Base-by-base conservation (phyloP, 441 rosid genomes). In the Pelargonium myrrhifolium region DNA sequence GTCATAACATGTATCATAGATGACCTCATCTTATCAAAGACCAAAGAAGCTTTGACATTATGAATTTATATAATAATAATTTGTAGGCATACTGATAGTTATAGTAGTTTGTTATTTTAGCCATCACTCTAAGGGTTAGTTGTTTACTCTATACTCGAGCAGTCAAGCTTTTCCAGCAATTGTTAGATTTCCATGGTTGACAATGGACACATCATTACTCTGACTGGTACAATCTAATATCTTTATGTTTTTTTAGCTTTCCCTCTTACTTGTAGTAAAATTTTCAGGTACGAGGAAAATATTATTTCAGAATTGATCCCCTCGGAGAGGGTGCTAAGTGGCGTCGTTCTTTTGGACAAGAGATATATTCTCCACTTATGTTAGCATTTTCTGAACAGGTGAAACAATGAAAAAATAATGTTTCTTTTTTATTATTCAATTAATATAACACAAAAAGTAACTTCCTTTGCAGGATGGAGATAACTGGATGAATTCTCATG, bases 301-400 rank as follows among this genome's bases (percentile, higher is more conserved):
- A 84, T 71, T 88, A 86, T 77, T 79, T 81, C 64, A 78, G 84
- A 81, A 70, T 86, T 31, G 94, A 88, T 82, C 83, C 77, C 37
- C 67, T 77, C 9, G 86, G 91, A 68, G 81, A 86, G 75, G 91
- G 85, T 68, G 85, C 91, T 64, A 83, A 79, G 73, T 88, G 89
- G 94, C 89, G 89, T 65, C 77, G 94, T 61, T 72, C 91, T 56
- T 83, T 80, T 68, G 91, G 94, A 53, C 91, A 88, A 80, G 91
- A 86, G 78, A 78, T 88, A 73, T 88, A 86, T 77, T 88, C 94
- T 31, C 94, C 94, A 14, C 76, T 88, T 64, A 78, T 88, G 47
- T 78, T 88, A 65, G 91, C 89, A 72, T 88, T 88, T 73, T 71
- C 86, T 24, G 81, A 86, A 65, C 86, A 88, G 86, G 99, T 93